phyloP scores from a whole-genome alignment of 352 stramenopile species.

The Globisporangium okanoganense region DNA sequence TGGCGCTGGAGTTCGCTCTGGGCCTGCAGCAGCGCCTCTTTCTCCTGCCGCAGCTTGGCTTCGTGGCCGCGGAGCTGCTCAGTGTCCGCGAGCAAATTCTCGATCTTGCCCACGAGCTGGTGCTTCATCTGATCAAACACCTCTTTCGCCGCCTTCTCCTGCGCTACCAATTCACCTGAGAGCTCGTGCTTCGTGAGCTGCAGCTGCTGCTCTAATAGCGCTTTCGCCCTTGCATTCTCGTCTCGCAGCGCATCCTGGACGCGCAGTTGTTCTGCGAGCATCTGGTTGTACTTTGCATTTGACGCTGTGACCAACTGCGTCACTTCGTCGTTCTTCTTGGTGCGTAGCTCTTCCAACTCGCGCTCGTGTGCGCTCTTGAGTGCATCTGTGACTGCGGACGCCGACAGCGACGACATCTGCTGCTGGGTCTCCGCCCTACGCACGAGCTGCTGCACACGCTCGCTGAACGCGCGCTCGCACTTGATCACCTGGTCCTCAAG shows the following conservation, averaged over 20 bases:
- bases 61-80: slow-evolving; percentile 43
- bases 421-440: slow-evolving; percentile 26
- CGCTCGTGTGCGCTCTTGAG: slow-evolving; percentile 14
- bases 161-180: slow-evolving; percentile 2
- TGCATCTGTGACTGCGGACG: slow-evolving; percentile 13
- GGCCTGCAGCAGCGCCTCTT: slow-evolving; percentile 34
- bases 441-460: slow-evolving; percentile 37
- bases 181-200: slow-evolving; percentile 9
- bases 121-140: slow-evolving; percentile 43
- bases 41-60: slow-evolving; percentile 50
- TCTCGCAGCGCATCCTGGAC: slow-evolving; percentile 45
- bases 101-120: slow-evolving; percentile 59
- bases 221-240: slow-evolving; percentile 18
- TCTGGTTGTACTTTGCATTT: slow-evolving; percentile 70
- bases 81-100: slow-evolving; percentile 45
- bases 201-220: slow-evolving; percentile 16
- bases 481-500: slow-evolving; percentile 39
- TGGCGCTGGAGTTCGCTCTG: slow-evolving; percentile 34
- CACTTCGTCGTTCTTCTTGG: slow-evolving; percentile 54
- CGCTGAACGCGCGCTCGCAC: slow-evolving; percentile 36
- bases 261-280: slow-evolving; percentile 72
- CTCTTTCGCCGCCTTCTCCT: slow-evolving; percentile 14
- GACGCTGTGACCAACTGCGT: slow-evolving; percentile 58
- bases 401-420: slow-evolving; percentile 15
- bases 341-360: slow-evolving; percentile 24